phyloP scores from a whole-genome alignment of 1,284 basidiomycete genomes.

The Cutaneotrichosporon spelunceum region DNA sequence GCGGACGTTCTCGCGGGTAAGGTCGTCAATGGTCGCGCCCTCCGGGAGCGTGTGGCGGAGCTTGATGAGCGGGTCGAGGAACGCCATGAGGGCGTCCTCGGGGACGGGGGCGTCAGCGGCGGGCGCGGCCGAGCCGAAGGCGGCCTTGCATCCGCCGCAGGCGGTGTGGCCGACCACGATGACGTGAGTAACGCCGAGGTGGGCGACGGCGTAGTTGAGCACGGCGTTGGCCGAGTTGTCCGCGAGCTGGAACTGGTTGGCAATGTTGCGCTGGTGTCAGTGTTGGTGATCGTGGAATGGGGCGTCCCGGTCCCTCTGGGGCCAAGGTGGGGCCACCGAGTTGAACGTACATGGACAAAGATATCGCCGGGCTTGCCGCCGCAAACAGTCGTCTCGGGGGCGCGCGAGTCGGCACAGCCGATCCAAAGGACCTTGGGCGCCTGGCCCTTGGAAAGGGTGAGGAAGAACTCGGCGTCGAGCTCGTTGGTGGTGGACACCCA shows the following conservation, averaged over 20 bases:
- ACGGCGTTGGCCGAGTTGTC: conserved; percentile 62
- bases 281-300: neutral
- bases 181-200: conserved; percentile 79
- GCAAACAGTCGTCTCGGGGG: conserved; percentile 47
- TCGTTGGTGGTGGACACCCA: conserved; percentile 35
- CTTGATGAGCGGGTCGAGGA: conserved; percentile 67
- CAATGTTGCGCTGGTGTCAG: conserved; percentile 57
- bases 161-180: conserved; percentile 75
- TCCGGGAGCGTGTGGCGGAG: conserved; percentile 59
- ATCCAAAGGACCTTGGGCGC: conserved; percentile 50
- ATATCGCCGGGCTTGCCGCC: conserved; percentile 61
- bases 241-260: conserved; percentile 52
- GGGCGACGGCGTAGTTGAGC: conserved; percentile 73
- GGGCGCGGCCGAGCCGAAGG: conserved; percentile 52
- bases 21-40: conserved; percentile 54
- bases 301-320: neutral
- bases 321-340: neutral
- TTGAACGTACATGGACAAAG: conserved; percentile 58
- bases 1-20: conserved; percentile 75
- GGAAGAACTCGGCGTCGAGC: conserved; percentile 40
- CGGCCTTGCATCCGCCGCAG: conserved; percentile 70
- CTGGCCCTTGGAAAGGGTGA: conserved; percentile 41
- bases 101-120: conserved; percentile 22
- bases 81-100: conserved; percentile 62
- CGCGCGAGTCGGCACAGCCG: conserved; percentile 51